These are phyloP conservation scores for Brassica nigra DNA, from an alignment of 345 rosid genomes.

Conservation along the genomic window DNA sequence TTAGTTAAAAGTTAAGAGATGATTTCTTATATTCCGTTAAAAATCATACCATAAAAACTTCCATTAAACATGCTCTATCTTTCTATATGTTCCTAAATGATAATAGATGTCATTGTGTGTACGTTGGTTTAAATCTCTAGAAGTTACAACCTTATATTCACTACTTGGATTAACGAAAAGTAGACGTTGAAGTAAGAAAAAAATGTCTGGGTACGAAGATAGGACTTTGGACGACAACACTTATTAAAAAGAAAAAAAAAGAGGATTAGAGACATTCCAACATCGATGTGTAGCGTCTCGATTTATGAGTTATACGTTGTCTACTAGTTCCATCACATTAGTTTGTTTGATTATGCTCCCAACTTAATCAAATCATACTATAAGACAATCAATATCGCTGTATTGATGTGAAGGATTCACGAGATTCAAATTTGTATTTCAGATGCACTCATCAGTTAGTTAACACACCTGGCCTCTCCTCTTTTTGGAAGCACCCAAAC, in stretches of 20 bases:
- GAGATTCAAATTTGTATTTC: conserved; percentile 29
- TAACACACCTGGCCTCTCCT: neutral
- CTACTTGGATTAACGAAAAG: neutral
- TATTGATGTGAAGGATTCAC: conserved; percentile 32
- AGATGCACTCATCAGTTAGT: conserved; percentile 18
- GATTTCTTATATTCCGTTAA: no score
- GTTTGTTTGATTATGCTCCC: conserved; percentile 4
- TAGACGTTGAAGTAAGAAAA: neutral
- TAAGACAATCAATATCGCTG: conserved; percentile 4
- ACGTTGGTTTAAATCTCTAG: neutral
- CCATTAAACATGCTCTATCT: no score
- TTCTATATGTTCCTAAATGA: neutral
- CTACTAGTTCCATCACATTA: conserved; percentile 8
- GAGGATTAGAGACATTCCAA: conserved; percentile 13
- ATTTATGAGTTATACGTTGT: conserved; percentile 20
- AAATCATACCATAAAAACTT: no score
- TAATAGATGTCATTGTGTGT: neutral
- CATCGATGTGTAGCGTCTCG: conserved; percentile 35
- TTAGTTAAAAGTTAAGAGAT: no score
- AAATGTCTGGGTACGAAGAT: neutral
- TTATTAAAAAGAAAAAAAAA: neutral
- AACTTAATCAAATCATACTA: neutral
- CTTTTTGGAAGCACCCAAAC: neutral
- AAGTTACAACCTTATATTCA: neutral
- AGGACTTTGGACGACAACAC: conserved; percentile 20